Base-by-base conservation (phyloP, 352 stramenopile species). In the Plasmopara halstedii region DNA sequence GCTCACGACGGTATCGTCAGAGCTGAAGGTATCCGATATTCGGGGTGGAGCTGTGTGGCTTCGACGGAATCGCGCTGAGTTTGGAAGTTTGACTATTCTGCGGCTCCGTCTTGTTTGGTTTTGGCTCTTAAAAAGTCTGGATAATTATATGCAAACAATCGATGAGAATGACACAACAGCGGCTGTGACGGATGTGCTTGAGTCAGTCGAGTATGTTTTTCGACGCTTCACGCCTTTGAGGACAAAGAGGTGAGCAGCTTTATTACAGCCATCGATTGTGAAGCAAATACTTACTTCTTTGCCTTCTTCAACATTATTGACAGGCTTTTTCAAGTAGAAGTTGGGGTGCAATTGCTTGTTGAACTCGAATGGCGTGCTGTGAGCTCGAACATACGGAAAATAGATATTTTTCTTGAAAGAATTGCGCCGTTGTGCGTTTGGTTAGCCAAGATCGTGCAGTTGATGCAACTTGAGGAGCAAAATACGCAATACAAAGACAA, bases 181-280 rank as follows among this genome's bases (percentile, higher is more conserved):
- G 18, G 17, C 15, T 34, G 36, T 38, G 21, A 66, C 26, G 1
- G 50, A 71, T 20, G 51, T 67, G 4, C 65, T 86, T 0, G 67
- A 83, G 62, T 73, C 64, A 3, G 34, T 86, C 36, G 74, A 86
- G 53, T 83, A 83, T 39, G 56, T 64, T 17, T 73, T 83, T 19
- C 70, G 74, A 7, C 69, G 69, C 3, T 82, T 81, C 21, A 62
- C 70, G 2, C 69, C 74, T 2, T 17, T 47, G 2, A 58, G 59
- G 4, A 36, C 46, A 15, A 70, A 73, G 22, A 52, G 68, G 73
- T 82, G 53, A 47, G 48, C 10, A 5, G 2, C 6, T 35, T 42
- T 8, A 14, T 15, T n/a, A 2, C 7, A 35, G 14, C 17, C 10
- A 49, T 22, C n/a, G 6, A 6, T n/a, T n/a, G n/a, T n/a, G n/a